Evolutionary conservation across 1,284 basidiomycete species (phyloP).

Genomic region (Puccinia brachypodii): DNA sequence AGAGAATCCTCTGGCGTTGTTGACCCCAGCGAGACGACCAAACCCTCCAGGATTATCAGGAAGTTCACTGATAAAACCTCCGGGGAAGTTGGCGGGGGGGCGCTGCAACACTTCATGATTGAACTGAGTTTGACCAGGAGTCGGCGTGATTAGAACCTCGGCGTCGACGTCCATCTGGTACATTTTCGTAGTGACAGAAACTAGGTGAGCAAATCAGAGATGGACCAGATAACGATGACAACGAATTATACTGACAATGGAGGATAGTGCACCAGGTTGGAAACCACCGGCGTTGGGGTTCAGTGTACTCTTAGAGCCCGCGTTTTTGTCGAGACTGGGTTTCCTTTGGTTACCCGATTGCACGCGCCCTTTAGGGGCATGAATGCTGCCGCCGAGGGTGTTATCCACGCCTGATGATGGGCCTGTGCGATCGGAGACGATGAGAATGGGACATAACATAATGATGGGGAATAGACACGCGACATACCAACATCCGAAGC

Average conservation of each 20-base stretch:
- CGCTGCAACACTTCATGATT: conserved; percentile 26
- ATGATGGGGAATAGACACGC: background rate
- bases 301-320: conserved; percentile 50
- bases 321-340: conserved; percentile 25
- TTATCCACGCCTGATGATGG: conserved; percentile 4
- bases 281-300: conserved; percentile 56
- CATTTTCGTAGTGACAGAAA: background rate
- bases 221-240: background rate
- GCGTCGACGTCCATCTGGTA: conserved; percentile 45
- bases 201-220: background rate
- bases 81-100: conserved; percentile 25
- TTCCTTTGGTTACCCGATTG: conserved; percentile 39
- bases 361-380: conserved; percentile 41
- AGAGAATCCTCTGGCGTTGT: conserved; percentile 29
- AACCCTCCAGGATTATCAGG: conserved; percentile 32
- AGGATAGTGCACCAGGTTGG: conserved; percentile 53
- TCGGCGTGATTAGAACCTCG: conserved; percentile 42
- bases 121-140: conserved; percentile 43
- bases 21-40: conserved; percentile 21
- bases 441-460: background rate
- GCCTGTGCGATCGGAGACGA: background rate
- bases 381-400: conserved; percentile 27
- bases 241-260: conserved; percentile 51
- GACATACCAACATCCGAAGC: conserved; percentile 45
- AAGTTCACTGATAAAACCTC: conserved; percentile 35